These are phyloP conservation scores for Chenopodium album DNA, from an alignment of 148 eudicot genomes.

Conservation along the genomic window DNA sequence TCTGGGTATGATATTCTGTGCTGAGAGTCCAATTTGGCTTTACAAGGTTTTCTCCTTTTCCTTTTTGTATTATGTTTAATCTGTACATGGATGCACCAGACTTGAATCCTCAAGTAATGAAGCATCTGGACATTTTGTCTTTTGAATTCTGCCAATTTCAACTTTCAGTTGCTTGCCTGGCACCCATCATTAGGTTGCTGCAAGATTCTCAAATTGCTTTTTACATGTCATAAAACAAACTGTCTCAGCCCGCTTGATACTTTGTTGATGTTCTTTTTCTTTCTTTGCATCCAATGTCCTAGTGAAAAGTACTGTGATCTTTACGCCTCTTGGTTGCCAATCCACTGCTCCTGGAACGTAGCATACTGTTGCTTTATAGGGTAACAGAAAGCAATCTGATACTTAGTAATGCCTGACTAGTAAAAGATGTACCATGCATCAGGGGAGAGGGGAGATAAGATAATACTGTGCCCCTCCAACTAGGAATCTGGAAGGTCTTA, in stretches of 20 bases:
- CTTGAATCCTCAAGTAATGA: neutral
- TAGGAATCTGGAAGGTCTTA: neutral
- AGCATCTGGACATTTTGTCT: neutral
- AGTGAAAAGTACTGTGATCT: neutral
- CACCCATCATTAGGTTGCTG: neutral
- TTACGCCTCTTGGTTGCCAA: neutral
- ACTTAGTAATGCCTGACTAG: neutral
- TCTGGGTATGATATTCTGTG: conserved; percentile 75
- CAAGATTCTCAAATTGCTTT: neutral
- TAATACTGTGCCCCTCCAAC: neutral
- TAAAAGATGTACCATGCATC: neutral
- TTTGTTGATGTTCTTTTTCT: neutral
- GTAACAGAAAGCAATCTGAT: neutral
- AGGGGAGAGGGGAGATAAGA: neutral
- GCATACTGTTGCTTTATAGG: neutral
- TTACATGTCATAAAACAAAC: neutral
- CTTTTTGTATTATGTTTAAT: neutral
- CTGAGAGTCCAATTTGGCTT: conserved; percentile 95
- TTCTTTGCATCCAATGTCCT: neutral
- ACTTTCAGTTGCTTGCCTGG: neutral
- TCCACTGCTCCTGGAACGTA: neutral
- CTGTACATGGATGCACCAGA: neutral
- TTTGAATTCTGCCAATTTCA: neutral
- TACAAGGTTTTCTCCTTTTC: conserved; percentile 66
- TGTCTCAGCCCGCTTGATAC: neutral